A percentile compares a stretch with the other conserved stretches of the same genome.
phyloP scores from a whole-genome alignment of 768 basidiomycete genomes.

The Tulasnella sp. region DNA sequence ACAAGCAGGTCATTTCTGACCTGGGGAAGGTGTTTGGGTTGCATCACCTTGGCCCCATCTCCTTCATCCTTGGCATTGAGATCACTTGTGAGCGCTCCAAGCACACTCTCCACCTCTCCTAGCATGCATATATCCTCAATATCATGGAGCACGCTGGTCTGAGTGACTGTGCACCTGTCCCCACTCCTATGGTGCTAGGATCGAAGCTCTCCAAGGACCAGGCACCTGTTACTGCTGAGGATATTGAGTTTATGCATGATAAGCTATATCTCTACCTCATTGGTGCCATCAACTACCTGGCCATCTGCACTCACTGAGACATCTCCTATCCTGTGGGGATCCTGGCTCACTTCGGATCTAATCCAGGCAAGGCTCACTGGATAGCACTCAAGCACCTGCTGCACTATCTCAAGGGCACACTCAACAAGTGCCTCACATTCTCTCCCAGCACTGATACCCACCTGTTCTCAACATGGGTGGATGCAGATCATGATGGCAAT shows the following conservation, averaged over 20 bases:
- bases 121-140: slow-evolving; percentile 19
- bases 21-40: slow-evolving; percentile 25
- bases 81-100: slow-evolving; percentile 17
- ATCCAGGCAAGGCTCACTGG: slow-evolving; percentile 31
- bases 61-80: slow-evolving; percentile 20
- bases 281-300: not conserved
- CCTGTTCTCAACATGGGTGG: slow-evolving; percentile 18
- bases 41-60: slow-evolving; percentile 1
- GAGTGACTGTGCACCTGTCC: slow-evolving; percentile 13
- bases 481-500: slow-evolving; percentile 25
- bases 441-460: not conserved
- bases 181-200: slow-evolving; percentile 20
- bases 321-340: slow-evolving; percentile 7
- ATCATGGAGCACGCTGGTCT: slow-evolving; percentile 16
- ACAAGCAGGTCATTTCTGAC: slow-evolving; percentile 21
- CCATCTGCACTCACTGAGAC: slow-evolving; percentile 6
- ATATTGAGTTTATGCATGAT: slow-evolving; percentile 20
- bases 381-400: slow-evolving; percentile 32
- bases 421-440: slow-evolving; percentile 1
- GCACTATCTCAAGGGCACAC: slow-evolving; percentile 32
- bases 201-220: slow-evolving; percentile 23
- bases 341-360: slow-evolving; percentile 25
- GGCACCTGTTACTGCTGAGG: slow-evolving; percentile 23
- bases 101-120: slow-evolving; percentile 14
- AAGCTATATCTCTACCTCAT: too few species aligned